phyloP scores from a whole-genome alignment of 2,329 filamentous ascomycete species.

The Trichoderma sp. region DNA sequence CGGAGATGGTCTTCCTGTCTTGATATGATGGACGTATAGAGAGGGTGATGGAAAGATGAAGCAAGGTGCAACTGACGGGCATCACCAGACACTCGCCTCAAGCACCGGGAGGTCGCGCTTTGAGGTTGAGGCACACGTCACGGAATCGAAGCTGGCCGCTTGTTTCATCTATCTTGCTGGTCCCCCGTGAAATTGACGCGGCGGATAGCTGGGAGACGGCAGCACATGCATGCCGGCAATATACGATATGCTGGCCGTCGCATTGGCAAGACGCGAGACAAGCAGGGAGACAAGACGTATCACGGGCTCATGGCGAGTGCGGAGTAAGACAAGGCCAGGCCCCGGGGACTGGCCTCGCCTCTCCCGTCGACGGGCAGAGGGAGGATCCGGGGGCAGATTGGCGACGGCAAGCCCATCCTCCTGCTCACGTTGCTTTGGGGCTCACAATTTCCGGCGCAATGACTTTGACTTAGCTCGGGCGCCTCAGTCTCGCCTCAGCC shows the following conservation, averaged over 20 bases:
- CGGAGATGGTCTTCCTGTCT: not conserved
- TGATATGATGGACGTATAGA: not conserved
- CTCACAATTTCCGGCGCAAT: not conserved
- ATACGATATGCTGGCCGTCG: not conserved
- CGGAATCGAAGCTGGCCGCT: not conserved
- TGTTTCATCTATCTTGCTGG: not conserved
- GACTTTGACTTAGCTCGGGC: conserved; percentile 16
- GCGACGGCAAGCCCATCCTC: not conserved
- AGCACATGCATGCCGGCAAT: not conserved
- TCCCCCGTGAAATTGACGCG: not conserved
- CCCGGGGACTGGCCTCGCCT: too few species aligned
- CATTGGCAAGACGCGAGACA: conserved; percentile 5
- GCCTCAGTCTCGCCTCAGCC: conserved; percentile 21
- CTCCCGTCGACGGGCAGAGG: not conserved
- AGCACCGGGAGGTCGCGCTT: not conserved
- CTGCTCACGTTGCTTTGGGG: not conserved
- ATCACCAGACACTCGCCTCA: not conserved
- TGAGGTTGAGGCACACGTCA: not conserved
- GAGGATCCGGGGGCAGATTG: not conserved
- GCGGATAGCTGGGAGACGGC: not conserved
- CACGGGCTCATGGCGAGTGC: conserved; percentile 9
- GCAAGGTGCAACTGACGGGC: not conserved
- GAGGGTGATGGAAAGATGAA: not conserved
- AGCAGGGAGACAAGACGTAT: conserved; percentile 17
- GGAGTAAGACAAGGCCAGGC: conserved; percentile 10